Evolutionary conservation across 2,329 filamentous ascomycete species (phyloP), one percentile per base, ranked within the genome.

Genomic region (Monilinia polystroma): DNA sequence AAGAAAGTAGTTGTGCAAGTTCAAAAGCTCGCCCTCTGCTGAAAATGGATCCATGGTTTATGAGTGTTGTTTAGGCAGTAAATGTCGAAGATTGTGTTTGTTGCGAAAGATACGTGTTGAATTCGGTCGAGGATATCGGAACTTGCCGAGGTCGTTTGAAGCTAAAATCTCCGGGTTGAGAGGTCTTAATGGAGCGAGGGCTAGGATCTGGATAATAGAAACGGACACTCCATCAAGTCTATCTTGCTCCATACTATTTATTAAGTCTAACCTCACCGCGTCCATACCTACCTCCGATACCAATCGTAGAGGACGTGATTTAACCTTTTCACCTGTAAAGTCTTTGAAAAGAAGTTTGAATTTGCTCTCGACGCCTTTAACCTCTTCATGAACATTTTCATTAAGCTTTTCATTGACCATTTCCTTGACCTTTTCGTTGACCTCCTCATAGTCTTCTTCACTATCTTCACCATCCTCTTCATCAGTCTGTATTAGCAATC

Each of bases 1-100:
- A 78, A 89, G 84, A 80, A 90, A 90, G 79, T 86, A 79, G 79
- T 86, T 89, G 81, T 89, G 86, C 71, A 90, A 85, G 80, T 88
- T 90, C 77, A 90, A 85, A 73, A 90, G 80, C 81, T 90, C 88
- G 80, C 87, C 87, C 79, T 90, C 87, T 71, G 87, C 83, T 58
- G 87, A 89, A 78, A 88, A 90, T 72, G 87, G 87, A 78, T 90
- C 87, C 87, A 90, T 90, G 29, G 26, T 73, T 49, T 49, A 53
- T 67, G 60, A 23, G 69, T 63, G 51, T 53, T 26, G 54, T 53
- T 67, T 62, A n/a, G 58, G 54, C 11, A 56, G 52, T 20, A 64
- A 68, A 51, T 60, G 56, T 29, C 32, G 56, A 56, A 38, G 43
- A 43, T 29, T 67, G 38, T 1, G 11, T 62, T 20, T 23, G 14